phyloP scores from a whole-genome alignment of 2,329 filamentous ascomycete genomes.

The Penicillium palitans region DNA sequence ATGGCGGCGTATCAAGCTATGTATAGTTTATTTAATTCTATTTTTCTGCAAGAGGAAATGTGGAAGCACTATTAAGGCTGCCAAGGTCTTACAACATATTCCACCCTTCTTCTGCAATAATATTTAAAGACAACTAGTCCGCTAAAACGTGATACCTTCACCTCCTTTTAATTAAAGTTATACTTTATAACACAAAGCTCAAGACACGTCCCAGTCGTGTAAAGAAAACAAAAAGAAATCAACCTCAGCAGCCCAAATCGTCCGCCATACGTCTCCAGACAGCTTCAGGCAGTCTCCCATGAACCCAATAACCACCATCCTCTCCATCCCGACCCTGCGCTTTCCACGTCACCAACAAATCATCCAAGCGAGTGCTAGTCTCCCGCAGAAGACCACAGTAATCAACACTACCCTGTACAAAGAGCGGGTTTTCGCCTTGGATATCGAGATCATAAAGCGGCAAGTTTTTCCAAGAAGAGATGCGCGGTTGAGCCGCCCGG shows the following conservation, averaged over 20 bases:
- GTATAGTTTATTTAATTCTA: background rate
- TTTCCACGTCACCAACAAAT: slow-evolving; percentile 13
- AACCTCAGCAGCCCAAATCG: background rate
- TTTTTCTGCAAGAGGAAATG: background rate
- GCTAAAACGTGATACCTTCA: fast-evolving
- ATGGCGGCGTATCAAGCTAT: background rate
- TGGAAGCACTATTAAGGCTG: background rate
- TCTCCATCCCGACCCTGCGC: background rate
- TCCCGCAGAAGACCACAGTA: slow-evolving; percentile 10
- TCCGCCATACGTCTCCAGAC: slow-evolving; percentile 9
- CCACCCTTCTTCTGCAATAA: background rate
- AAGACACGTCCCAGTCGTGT: background rate
- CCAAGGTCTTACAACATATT: background rate
- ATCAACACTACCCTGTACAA: slow-evolving; percentile 8
- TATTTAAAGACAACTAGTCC: background rate
- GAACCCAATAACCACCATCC: slow-evolving; percentile 9
- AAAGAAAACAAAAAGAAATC: background rate
- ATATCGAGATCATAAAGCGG: slow-evolving; percentile 8
- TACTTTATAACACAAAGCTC: background rate
- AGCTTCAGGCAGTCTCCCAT: slow-evolving; percentile 4
- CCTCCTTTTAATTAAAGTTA: background rate
- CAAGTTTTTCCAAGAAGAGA: slow-evolving; percentile 7
- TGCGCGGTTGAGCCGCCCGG: slow-evolving; percentile 6
- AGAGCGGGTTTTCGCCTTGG: slow-evolving; percentile 5
- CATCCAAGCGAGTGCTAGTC: slow-evolving; percentile 5